Conservation (phyloP, 2,329 filamentous ascomycete species). For the Penicillium expansum region DNA sequence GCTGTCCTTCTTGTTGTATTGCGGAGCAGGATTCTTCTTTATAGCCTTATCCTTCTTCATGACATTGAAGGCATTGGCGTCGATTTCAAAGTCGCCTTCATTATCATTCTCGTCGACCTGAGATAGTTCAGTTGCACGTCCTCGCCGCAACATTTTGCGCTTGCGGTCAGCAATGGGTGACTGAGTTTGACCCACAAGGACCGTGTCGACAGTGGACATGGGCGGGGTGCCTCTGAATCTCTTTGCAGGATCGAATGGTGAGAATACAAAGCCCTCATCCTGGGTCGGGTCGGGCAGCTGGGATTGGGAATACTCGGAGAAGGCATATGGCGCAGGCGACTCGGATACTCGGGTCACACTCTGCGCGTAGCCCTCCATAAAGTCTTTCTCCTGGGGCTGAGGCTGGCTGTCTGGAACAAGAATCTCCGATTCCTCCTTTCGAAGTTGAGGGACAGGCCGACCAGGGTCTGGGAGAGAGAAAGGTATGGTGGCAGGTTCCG, state of each 20-base stretch:
- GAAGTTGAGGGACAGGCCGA: conserved; percentile 58
- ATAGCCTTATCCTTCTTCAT: conserved; percentile 69
- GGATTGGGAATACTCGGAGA: conserved; percentile 68
- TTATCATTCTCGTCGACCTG: conserved; percentile 46
- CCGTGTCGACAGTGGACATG: conserved; percentile 68
- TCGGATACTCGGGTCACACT: conserved; percentile 36
- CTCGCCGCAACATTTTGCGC: conserved; percentile 54
- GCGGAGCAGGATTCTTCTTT: conserved; percentile 51
- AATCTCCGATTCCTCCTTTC: conserved; percentile 62
- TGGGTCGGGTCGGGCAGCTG: conserved; percentile 75
- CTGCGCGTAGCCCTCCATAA: conserved; percentile 44
- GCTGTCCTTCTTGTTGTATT: conserved; percentile 80
- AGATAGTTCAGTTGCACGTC: conserved; percentile 44
- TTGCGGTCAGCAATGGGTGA: conserved; percentile 65
- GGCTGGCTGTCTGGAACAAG: conserved; percentile 59
- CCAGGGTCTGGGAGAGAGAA: conserved; percentile 50
- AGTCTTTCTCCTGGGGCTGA: conserved; percentile 39
- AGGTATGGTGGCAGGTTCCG: conserved; percentile 51
- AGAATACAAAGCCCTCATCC: conserved; percentile 71
- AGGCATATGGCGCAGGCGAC: conserved; percentile 35
- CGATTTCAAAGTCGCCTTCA: conserved; percentile 37
- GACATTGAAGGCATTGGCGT: conserved; percentile 61
- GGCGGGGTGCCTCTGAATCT: conserved; percentile 63
- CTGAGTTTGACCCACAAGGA: conserved; percentile 55
- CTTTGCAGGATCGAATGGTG: conserved; percentile 64